phyloP scores from a whole-genome alignment of 805 yeast genomes.

The Starmerella ratchasimensis region DNA sequence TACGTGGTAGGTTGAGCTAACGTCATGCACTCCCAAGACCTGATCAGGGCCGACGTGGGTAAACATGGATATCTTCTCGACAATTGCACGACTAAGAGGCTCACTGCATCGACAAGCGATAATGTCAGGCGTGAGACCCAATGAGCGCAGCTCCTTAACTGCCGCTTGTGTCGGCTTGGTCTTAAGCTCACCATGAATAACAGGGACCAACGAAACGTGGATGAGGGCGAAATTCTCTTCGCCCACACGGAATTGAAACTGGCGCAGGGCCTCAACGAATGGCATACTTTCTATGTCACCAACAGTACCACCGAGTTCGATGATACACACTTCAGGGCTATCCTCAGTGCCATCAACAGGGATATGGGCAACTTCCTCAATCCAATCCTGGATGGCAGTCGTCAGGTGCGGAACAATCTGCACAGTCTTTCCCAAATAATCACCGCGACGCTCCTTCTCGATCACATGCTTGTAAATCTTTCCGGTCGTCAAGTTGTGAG shows the following conservation, averaged over 20 bases:
- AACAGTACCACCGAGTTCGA: slow-evolving; percentile 97
- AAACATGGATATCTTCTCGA: slow-evolving; percentile 94
- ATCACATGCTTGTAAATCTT: slow-evolving; percentile 90
- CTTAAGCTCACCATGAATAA: slow-evolving; percentile 96
- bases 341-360: slow-evolving; percentile 84
- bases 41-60: slow-evolving; percentile 98
- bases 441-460: slow-evolving; percentile 89
- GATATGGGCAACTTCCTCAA: slow-evolving; percentile 76
- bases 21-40: slow-evolving; percentile 93
- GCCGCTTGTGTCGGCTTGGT: slow-evolving; percentile 99
- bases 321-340: slow-evolving; percentile 90
- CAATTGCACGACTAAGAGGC: slow-evolving; percentile 67
- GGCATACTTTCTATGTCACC: slow-evolving; percentile 99
- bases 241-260: slow-evolving; percentile 96
- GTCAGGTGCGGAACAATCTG: slow-evolving; percentile 98
- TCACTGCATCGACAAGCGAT: slow-evolving; percentile 95
- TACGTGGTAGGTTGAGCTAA: slow-evolving; percentile 92
- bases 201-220: slow-evolving; percentile 95
- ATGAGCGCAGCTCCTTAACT: slow-evolving; percentile 84
- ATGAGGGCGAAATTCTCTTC: slow-evolving; percentile 84
- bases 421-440: slow-evolving; percentile 96
- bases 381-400: slow-evolving; percentile 96
- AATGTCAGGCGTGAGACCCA: slow-evolving; percentile 91
- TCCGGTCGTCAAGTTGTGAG: slow-evolving; percentile 97
- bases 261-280: slow-evolving; percentile 96